These are phyloP conservation scores for Penicillium corylophilum DNA, from an alignment of 2,329 filamentous ascomycete genomes.

Conservation along the genomic window DNA sequence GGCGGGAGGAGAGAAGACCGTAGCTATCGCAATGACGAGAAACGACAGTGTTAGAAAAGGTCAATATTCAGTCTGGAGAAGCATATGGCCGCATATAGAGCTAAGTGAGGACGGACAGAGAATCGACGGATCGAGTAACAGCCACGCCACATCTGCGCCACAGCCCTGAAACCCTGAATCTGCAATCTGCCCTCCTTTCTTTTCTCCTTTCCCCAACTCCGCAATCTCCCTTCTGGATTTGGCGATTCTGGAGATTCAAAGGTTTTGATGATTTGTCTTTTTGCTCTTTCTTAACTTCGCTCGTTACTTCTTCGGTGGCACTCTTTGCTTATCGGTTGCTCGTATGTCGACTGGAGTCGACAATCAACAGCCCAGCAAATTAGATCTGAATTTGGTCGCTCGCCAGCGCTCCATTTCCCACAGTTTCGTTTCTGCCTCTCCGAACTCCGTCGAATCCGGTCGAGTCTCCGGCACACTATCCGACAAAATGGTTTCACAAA, in stretches of 20 bases:
- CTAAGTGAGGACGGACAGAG: conserved; percentile 9
- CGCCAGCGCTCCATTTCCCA: conserved; percentile 57
- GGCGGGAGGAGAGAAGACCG: not conserved
- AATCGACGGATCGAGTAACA: conserved; percentile 16
- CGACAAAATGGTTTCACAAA: conserved; percentile 59
- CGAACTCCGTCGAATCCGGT: conserved; percentile 50
- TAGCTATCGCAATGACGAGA: not conserved
- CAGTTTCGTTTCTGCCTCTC: conserved; percentile 42
- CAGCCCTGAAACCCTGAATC: conserved; percentile 21
- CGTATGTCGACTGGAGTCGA: conserved; percentile 58
- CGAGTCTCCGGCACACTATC: conserved; percentile 40
- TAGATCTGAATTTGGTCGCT: conserved; percentile 50
- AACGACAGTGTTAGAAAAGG: not conserved
- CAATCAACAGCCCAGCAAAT: conserved; percentile 50
- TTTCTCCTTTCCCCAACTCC: conserved; percentile 7
- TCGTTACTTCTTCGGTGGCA: conserved; percentile 26
- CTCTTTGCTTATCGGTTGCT: conserved; percentile 29
- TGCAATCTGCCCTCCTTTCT: conserved; percentile 22
- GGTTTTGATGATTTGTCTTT: conserved; percentile 29
- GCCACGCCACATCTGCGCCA: conserved; percentile 26
- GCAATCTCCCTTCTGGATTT: conserved; percentile 21
- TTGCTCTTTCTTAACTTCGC: conserved; percentile 13
- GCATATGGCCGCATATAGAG: not conserved
- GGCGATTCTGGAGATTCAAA: conserved; percentile 13
- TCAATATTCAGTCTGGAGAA: not conserved